Percentiles rank a stretch among this genome's conserved stretches.
Evolutionary conservation across 1,284 basidiomycete genomes (phyloP).

Genomic region (Cutaneotrichosporon cutaneum): DNA sequence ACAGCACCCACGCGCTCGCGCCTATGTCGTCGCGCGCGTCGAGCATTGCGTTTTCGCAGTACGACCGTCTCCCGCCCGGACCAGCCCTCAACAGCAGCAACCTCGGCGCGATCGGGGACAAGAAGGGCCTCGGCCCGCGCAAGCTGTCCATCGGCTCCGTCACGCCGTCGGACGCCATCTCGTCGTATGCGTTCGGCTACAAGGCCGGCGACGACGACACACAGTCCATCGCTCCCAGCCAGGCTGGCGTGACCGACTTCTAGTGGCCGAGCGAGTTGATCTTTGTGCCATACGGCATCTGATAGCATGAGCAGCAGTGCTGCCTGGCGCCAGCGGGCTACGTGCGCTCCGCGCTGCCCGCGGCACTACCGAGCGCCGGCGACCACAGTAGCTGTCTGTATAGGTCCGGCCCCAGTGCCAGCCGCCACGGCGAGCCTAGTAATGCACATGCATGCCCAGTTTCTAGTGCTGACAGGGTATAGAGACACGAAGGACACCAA

Average conservation of each 20-base stretch:
- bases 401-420: not conserved
- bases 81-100: slow-evolving; percentile 11
- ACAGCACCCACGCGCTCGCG: slow-evolving; percentile 53
- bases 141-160: slow-evolving; percentile 69
- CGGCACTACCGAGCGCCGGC: not conserved
- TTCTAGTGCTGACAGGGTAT: slow-evolving; percentile 14
- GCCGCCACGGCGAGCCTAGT: slow-evolving; percentile 6
- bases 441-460: slow-evolving; percentile 25
- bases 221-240: slow-evolving; percentile 49
- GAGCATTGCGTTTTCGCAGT: slow-evolving; percentile 77
- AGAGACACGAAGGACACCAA: slow-evolving; percentile 1
- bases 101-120: slow-evolving; percentile 14
- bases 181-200: slow-evolving; percentile 49
- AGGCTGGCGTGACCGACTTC: slow-evolving; percentile 54
- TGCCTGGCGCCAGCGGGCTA: not conserved
- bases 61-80: slow-evolving; percentile 61
- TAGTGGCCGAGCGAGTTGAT: slow-evolving; percentile 24
- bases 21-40: slow-evolving; percentile 29
- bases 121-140: slow-evolving; percentile 51
- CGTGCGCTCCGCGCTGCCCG: not conserved
- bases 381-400: not conserved
- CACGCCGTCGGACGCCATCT: slow-evolving; percentile 54
- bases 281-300: slow-evolving; percentile 1
- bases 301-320: not conserved
- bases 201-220: slow-evolving; percentile 52